Evolutionary conservation across 148 eudicot genomes (phyloP).

Genomic region (Amaranthus cruentus): DNA sequence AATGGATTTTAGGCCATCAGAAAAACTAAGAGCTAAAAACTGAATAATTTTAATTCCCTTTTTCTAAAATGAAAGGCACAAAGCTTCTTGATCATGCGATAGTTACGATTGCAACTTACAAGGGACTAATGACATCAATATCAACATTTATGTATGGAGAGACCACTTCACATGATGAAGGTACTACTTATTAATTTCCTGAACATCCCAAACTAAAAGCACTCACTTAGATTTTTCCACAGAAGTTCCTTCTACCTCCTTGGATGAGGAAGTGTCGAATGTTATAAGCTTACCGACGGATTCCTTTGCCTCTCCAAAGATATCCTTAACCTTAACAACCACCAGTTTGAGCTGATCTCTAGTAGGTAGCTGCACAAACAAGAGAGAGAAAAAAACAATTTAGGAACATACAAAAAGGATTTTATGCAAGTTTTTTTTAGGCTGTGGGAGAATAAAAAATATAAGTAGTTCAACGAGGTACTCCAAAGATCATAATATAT

Average conservation of each 20-base stretch:
- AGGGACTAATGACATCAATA: not conserved
- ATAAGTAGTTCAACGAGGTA: not conserved
- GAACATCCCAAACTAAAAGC: slow-evolving; percentile 5
- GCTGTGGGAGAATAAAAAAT: no score
- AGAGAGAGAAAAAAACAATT: not conserved
- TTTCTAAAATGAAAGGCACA: not conserved
- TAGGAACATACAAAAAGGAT: no score
- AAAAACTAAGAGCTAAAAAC: not conserved
- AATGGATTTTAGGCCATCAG: not conserved
- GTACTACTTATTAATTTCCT: not conserved
- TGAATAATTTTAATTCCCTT: not conserved
- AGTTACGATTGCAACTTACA: slow-evolving; percentile 4
- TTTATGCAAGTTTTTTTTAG: no score
- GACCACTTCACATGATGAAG: not conserved
- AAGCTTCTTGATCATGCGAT: not conserved
- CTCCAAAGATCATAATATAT: not conserved
- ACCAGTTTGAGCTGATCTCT: slow-evolving; percentile 84
- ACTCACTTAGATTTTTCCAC: slow-evolving; percentile 50
- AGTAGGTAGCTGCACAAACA: slow-evolving; percentile 61
- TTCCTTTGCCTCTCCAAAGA: slow-evolving; percentile 85
- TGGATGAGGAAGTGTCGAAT: slow-evolving; percentile 34
- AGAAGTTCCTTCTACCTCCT: slow-evolving; percentile 46
- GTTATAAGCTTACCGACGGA: slow-evolving; percentile 79
- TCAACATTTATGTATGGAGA: not conserved
- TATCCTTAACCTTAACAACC: slow-evolving; percentile 79